Base-by-base conservation (phyloP, 352 stramenopile genomes). In the Peronospora destructor region DNA sequence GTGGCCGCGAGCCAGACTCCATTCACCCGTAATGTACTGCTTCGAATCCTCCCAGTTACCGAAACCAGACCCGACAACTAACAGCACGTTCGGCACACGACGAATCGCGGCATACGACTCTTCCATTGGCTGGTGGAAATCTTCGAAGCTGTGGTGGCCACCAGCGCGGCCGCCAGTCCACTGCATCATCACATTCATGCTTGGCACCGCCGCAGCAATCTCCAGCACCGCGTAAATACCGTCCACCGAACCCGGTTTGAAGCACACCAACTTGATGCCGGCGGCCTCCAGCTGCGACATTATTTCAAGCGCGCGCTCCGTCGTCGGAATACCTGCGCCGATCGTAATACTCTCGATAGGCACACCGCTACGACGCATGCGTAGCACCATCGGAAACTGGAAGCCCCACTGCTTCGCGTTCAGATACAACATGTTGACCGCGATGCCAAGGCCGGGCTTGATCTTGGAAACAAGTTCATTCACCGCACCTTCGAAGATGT, bases 291-390 rank as follows among this genome's bases (percentile, higher is more conserved):
- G 53, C 35, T 92, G 76, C 8, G 35, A 45, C 46, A 95, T 77
- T 5, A 95, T 91, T 45, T 94, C 82, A 34, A 84, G 45, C 6
- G 80, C 83, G 44, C 84, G 82, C 13, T 92, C 83, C 33, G 62
- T 76, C 17, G 85, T 89, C 11, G 85, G 84, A 49, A 95, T 77
- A 45, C 85, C 82, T 6, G 79, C 85, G 6, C 74, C 84, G 26
- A 95, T 91, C 19, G 85, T 95, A 57, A 94, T 88, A 46, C 78
- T 88, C 59, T 94, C 81, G 41, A 95, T 95, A 6, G 82, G 84
- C 23, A 87, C 52, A 23, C 83, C 84, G 32, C 64, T 76, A 44
- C 80, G 80, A 48, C 79, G 79, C 68, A 94, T 64, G 23, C 87
- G 83, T 5, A 93, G 51, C 25, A 94, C 80, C 75, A 90, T 85